These are phyloP conservation scores for Syzygium aqueum DNA, from an alignment of 345 rosid species.

Conservation along the genomic window DNA sequence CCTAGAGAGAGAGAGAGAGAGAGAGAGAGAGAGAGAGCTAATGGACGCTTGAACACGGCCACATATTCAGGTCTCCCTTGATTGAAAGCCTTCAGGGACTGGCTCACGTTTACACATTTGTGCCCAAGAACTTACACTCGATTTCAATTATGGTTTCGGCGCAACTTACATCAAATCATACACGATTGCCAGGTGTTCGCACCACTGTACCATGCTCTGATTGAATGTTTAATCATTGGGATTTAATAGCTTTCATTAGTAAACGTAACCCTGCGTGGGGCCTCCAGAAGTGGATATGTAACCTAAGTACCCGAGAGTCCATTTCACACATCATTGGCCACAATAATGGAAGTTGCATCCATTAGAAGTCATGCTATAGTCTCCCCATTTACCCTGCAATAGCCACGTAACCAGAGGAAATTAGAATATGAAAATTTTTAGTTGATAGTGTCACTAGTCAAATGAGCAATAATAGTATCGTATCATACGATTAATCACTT, in stretches of 20 bases:
- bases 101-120: not conserved
- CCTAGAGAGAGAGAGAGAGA: not conserved
- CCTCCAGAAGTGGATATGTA: not conserved
- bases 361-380: not conserved
- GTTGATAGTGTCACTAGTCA: not conserved
- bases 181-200: not conserved
- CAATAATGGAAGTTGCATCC: not conserved
- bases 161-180: not conserved
- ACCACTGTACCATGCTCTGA: not conserved
- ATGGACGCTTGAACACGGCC: slow-evolving; percentile 3
- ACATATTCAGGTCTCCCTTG: not conserved
- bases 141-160: not conserved
- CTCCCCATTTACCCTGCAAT: not conserved
- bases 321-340: not conserved
- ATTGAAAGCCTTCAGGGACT: not conserved
- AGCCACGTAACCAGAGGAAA: not conserved
- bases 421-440: not conserved
- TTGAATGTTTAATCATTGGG: not conserved
- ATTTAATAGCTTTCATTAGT: not conserved
- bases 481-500: not conserved
- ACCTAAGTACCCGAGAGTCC: not conserved
- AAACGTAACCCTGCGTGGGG: not conserved
- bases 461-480: not conserved
- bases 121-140: not conserved
- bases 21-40: not conserved